A percentile compares a stretch with the other conserved stretches of the same genome.
These are phyloP conservation scores for Epichloe gansuensis DNA, from an alignment of 2,329 filamentous ascomycete species.

Conservation along the genomic window DNA sequence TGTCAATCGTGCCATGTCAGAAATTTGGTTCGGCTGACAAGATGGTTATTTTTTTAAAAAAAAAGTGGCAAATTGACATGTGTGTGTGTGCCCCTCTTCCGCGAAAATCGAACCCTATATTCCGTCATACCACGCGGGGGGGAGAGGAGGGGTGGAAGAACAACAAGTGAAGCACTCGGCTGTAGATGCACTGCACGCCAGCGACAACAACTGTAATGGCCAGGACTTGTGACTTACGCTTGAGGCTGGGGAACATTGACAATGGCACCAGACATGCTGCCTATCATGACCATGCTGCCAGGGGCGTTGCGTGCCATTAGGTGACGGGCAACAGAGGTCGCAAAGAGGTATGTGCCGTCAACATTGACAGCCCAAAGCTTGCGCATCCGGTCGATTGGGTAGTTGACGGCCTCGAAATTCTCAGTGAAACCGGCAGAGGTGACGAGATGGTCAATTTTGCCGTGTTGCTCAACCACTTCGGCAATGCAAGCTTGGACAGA, in stretches of 20 bases:
- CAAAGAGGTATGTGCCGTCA: conserved; percentile 75
- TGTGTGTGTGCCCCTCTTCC: too few relatives aligned
- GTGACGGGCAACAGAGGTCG: conserved; percentile 72
- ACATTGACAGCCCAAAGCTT: conserved; percentile 95
- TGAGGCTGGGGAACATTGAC: conserved; percentile 95
- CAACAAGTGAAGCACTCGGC: background rate
- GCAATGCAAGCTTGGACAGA: conserved; percentile 64
- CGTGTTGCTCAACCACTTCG: conserved; percentile 47
- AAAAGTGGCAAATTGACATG: too few relatives aligned
- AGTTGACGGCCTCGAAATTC: conserved; percentile 84
- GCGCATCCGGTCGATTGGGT: conserved; percentile 80
- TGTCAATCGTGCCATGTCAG: conserved; percentile 13
- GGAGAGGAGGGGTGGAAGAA: background rate
- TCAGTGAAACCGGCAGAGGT: conserved; percentile 96
- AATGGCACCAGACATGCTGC: conserved; percentile 86
- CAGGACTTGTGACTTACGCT: conserved; percentile 34
- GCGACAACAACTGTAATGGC: too few relatives aligned
- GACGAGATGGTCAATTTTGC: conserved; percentile 80
- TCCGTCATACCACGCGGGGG: background rate
- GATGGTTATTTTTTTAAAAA: background rate
- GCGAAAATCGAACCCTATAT: too few relatives aligned
- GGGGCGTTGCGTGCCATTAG: conserved; percentile 67
- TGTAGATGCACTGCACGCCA: too few relatives aligned
- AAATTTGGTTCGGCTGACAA: background rate
- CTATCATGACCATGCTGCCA: conserved; percentile 88